Conservation (phyloP, 306 rosid species). For the Lathyrus oleraceus region DNA sequence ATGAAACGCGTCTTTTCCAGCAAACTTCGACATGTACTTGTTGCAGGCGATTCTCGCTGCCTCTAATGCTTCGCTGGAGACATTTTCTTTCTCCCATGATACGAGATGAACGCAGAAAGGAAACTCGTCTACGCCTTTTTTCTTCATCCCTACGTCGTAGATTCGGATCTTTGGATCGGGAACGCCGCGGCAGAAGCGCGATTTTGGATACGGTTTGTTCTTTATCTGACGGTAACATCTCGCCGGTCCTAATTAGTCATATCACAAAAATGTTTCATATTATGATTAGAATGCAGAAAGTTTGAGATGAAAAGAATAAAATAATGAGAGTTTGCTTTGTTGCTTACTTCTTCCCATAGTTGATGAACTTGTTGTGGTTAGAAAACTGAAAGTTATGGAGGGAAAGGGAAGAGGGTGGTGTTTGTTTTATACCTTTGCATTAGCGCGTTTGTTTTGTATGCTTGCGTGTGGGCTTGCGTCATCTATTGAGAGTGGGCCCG, state of each 20-base stretch:
- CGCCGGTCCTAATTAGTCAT: slow-evolving; percentile 53
- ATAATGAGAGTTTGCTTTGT: background rate
- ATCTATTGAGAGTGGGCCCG: background rate
- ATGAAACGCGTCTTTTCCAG: slow-evolving; percentile 81
- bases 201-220: slow-evolving; percentile 71
- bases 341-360: slow-evolving; percentile 32
- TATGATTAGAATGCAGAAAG: background rate
- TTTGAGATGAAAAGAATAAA: background rate
- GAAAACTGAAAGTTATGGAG: background rate
- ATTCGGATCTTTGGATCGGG: slow-evolving; percentile 76
- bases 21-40: slow-evolving; percentile 75
- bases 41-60: slow-evolving; percentile 83
- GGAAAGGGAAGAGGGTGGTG: background rate
- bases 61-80: slow-evolving; percentile 62
- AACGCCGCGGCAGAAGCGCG: slow-evolving; percentile 68
- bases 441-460: background rate
- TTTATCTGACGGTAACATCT: slow-evolving; percentile 77
- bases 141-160: slow-evolving; percentile 73
- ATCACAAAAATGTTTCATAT: background rate
- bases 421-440: slow-evolving; percentile 9
- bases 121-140: slow-evolving; percentile 63
- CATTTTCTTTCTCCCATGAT: slow-evolving; percentile 46
- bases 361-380: background rate
- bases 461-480: slow-evolving; percentile 23
- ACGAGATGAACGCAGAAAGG: slow-evolving; percentile 43